Conservation (phyloP, 192 early-diverging fungal genomes). For the Helicostylum pulchrum region DNA sequence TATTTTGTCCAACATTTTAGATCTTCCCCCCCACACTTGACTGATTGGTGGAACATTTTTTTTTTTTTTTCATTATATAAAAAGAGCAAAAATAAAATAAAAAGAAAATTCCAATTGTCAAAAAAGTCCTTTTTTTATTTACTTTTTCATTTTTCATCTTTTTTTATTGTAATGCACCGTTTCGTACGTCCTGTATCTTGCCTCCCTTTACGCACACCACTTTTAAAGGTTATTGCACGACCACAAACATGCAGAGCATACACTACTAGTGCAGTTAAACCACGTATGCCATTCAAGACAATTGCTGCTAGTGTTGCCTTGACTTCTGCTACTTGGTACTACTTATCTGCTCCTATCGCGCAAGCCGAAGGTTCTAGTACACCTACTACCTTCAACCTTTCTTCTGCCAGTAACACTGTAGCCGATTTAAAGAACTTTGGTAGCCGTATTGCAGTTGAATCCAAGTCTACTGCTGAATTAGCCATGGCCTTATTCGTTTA, state of each 20-base stretch:
- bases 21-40: no score
- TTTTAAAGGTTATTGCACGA: neutral
- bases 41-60: no score
- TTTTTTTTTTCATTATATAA: no score
- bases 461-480: constrained; percentile 59
- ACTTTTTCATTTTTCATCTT: no score
- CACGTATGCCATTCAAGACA: constrained; percentile 17
- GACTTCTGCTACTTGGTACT: constrained; percentile 8
- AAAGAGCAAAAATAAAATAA: no score
- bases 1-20: no score
- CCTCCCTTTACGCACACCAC: no score
- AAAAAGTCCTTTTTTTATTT: no score
- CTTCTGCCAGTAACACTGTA: constrained; percentile 13
- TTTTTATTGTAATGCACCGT: neutral
- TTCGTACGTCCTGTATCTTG: no score
- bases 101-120: no score
- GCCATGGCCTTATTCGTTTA: constrained; percentile 64
- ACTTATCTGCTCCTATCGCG: neutral
- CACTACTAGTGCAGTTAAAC: neutral
- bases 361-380: constrained; percentile 13
- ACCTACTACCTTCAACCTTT: neutral
- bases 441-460: constrained; percentile 39
- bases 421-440: constrained; percentile 36
- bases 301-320: constrained; percentile 11
- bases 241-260: neutral